Percentiles rank a stretch among this genome's conserved stretches.
Conservation (phyloP, 192 early-diverging fungal species). For the Backusella mclennaniae region DNA sequence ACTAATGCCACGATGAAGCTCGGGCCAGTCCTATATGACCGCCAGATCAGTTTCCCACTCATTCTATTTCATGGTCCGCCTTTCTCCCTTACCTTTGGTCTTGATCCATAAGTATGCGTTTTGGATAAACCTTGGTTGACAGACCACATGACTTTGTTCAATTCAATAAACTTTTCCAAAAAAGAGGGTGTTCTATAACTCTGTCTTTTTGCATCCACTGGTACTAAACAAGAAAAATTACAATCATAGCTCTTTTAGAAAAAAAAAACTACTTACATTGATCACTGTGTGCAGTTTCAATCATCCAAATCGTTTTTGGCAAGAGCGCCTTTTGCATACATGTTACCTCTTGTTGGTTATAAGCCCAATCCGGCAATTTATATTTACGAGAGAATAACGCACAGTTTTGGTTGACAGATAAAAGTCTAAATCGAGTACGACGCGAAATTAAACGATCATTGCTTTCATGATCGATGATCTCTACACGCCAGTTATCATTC, state of each 20-base stretch:
- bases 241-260: background rate
- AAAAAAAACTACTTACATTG: slow-evolving; percentile 30
- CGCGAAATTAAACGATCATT: slow-evolving; percentile 59
- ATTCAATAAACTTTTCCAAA: slow-evolving; percentile 85
- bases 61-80: too few species aligned
- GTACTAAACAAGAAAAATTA: background rate
- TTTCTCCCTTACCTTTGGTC: slow-evolving; percentile 53
- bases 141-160: slow-evolving; percentile 89
- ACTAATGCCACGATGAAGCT: slow-evolving; percentile 86
- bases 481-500: slow-evolving; percentile 92
- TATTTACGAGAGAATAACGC: slow-evolving; percentile 81
- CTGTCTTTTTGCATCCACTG: slow-evolving; percentile 43
- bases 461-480: slow-evolving; percentile 67
- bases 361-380: slow-evolving; percentile 92
- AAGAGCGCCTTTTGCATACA: slow-evolving; percentile 83
- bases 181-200: slow-evolving; percentile 72
- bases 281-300: slow-evolving; percentile 64
- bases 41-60: background rate
- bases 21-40: slow-evolving; percentile 71
- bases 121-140: slow-evolving; percentile 89
- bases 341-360: slow-evolving; percentile 90
- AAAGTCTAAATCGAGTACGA: slow-evolving; percentile 70
- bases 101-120: slow-evolving; percentile 94
- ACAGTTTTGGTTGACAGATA: slow-evolving; percentile 75
- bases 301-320: slow-evolving; percentile 73